Conservation (phyloP, 768 basidiomycete species). For the Exidia glandulosa region DNA sequence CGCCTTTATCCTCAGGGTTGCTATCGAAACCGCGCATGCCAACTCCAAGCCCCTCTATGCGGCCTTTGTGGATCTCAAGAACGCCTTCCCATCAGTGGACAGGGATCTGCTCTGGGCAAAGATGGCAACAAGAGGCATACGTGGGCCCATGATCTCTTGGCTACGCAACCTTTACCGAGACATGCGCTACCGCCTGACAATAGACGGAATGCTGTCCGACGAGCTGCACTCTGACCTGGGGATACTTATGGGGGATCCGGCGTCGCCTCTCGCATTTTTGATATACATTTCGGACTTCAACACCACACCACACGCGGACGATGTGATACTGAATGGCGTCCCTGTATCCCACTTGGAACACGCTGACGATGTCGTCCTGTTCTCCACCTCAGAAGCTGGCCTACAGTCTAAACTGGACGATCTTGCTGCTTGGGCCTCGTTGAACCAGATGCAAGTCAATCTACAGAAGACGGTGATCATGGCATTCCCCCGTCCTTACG, state of each 20-base stretch:
- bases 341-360: too few species aligned
- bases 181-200: conserved; percentile 3
- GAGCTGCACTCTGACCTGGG: conserved; percentile 5
- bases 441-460: too few species aligned
- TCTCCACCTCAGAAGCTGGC: too few species aligned
- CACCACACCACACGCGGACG: conserved; percentile 2
- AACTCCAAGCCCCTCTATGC: conserved; percentile 9
- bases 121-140: conserved; percentile 11
- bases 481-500: too few species aligned
- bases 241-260: conserved; percentile 12
- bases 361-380: too few species aligned
- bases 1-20: conserved; percentile 11
- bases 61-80: conserved; percentile 16
- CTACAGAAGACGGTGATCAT: too few species aligned
- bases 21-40: conserved; percentile 9
- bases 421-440: too few species aligned
- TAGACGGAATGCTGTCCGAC: conserved; percentile 2
- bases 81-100: conserved; percentile 26
- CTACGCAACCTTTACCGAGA: conserved; percentile 5
- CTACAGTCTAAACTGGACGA: too few species aligned
- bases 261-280: conserved; percentile 9
- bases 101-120: conserved; percentile 22
- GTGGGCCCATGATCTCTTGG: conserved; percentile 8
- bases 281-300: conserved; percentile 8
- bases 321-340: conserved; percentile 5